Evolutionary conservation across 2,329 filamentous ascomycete species (phyloP), one percentile per base, ranked within the genome.

Genomic region (Pseudogymnoascus sp.): DNA sequence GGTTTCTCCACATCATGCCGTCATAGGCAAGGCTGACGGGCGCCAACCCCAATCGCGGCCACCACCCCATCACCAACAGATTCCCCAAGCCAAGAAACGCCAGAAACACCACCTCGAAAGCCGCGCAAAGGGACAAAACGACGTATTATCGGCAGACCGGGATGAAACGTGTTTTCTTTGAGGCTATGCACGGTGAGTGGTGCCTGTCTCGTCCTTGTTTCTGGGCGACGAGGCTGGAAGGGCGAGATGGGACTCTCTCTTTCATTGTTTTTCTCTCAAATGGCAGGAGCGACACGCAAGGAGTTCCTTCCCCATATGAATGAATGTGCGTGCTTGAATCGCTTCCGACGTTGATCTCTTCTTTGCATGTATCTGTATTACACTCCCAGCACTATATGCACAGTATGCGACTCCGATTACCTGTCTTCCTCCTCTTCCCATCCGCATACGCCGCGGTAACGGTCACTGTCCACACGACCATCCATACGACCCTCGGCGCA

Each of bases 21-120:
- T 57, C 51, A 57, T 57, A 18, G 51, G 34, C 51, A 57, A 57
- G 51, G 51, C 51, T 34, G 51, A 34, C n/a, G 51, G 51, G 51
- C 51, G 51, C 51, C 29, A 57, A 57, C 51, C 51, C n/a, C n/a
- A 21, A 12, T 34, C 51, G 51, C 51, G 51, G 29, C 51, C 51
- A 57, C 51, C 51, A 57, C 10, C 16, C 51, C 51, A 57, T 57
- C 51, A 34, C 51, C 51, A 57, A 57, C 51, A n/a, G 11, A 57
- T 18, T 3, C 4, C 5, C 16, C 29, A 34, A 34, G 34, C 51
- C 51, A 57, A 57, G 51, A 57, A 57, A 57, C 16, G 51, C 10
- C 16, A 57, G 51, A 57, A 57, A 57, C 51, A 57, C 51, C 51
- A 29, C 29, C 51, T 57, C 29, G 29, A 21, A 34, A 57, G 29